Base-by-base conservation (phyloP, 164 flowering plant species). In the Brasenia schreberi region DNA sequence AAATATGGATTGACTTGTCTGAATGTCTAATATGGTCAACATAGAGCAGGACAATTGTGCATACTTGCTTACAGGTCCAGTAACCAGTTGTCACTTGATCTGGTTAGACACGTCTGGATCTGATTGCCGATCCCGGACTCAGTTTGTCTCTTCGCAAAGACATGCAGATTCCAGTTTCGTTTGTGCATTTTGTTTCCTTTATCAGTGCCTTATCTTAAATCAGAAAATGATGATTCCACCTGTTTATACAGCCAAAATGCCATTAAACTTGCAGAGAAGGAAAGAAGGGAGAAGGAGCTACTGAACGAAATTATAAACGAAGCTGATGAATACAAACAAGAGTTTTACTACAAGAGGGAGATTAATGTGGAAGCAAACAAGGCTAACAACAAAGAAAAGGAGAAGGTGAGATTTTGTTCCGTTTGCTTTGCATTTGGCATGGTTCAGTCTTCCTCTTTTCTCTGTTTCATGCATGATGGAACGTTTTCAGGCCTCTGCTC, bases 221-320 rank as follows among this genome's bases (percentile, higher is more conserved):
- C 56, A 49, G 56, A 49, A 49, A 49, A 49, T 49, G 56, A 49
- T 9, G 16, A 2, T 49, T 49, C 52, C 63, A 49, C 65, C 11
- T 58, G 7, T 49, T 68, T 66, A 45, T 77, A 73, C 84, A 93
- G 98, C 65, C 87, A 76, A 73, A 93, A 93, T 78, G 90, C 92
- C 58, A 82, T 89, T 69, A 79, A 71, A 42, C 94, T 93, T 12
- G 97, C 87, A 80, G 97, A 89, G 81, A 93, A 89, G 82, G 97
- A 93, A 78, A 86, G 80, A 72, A 83, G 73, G 68, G 98, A 93
- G 73, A 93, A 90, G 78, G 98, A 93, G 72, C 64, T 90, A 81
- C 83, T 86, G 59, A 82, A 69, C 74, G 88, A 90, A 78, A 88
- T 93, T 59, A 75, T 93, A 68, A 82, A 78, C 44, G 97, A 93